Conservation (phyloP, 1,139 yeast genomes). For the Ogataea hybrid region DNA sequence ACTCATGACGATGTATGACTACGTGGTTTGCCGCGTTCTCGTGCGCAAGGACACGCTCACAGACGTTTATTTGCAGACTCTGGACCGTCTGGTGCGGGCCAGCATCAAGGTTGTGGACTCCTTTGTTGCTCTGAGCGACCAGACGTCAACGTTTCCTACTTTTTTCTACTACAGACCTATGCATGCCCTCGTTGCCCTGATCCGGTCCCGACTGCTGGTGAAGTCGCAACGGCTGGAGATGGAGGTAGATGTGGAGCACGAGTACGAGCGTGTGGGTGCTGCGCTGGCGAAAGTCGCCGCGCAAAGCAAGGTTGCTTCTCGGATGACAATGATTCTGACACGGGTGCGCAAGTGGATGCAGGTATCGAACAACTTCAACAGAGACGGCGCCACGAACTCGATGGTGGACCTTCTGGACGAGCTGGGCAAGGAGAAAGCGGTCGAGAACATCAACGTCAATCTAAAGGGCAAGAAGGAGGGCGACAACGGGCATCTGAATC, state of each 20-base stretch:
- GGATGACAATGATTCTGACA: constrained; percentile 43
- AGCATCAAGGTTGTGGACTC: constrained; percentile 46
- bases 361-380: constrained; percentile 37
- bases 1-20: constrained; percentile 48
- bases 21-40: constrained; percentile 38
- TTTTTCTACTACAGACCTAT: constrained; percentile 55
- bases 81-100: constrained; percentile 40
- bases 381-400: constrained; percentile 36
- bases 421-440: constrained; percentile 45
- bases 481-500: constrained; percentile 23
- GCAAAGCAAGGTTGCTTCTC: constrained; percentile 40
- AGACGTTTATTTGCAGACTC: constrained; percentile 37
- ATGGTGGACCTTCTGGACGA: constrained; percentile 44
- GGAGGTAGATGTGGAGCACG: constrained; percentile 39
- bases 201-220: constrained; percentile 44
- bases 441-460: constrained; percentile 43
- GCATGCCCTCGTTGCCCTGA: constrained; percentile 50
- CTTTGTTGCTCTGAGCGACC: constrained; percentile 41
- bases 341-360: constrained; percentile 50
- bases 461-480: constrained; percentile 21
- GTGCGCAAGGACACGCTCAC: constrained; percentile 28
- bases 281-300: constrained; percentile 27
- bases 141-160: constrained; percentile 46
- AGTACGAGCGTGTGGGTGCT: constrained; percentile 34
- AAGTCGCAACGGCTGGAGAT: constrained; percentile 38